A percentile compares a stretch with the other conserved stretches of the same genome.
Conservation (phyloP, 2,329 filamentous ascomycete species). For the Venturia pyrina region DNA sequence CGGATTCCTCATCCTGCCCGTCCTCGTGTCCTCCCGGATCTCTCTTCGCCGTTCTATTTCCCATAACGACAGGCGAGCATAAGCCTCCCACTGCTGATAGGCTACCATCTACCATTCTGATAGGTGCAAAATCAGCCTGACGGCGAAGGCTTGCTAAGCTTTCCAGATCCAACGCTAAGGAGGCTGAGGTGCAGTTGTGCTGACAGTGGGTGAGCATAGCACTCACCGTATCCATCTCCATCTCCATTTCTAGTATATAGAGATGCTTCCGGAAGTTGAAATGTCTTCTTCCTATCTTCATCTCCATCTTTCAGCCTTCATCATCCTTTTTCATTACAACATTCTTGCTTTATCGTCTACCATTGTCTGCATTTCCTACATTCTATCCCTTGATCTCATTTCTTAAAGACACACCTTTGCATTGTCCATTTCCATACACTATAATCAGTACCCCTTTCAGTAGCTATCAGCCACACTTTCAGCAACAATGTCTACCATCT, state of each 20-base stretch:
- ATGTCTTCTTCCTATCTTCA: background rate
- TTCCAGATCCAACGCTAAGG: background rate
- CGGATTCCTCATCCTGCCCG: constrained; percentile 1
- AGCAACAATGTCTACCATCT: constrained; percentile 6
- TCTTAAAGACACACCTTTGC: background rate
- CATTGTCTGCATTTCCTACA: background rate
- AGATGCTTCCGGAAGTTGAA: background rate
- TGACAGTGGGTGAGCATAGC: background rate
- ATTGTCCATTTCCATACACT: background rate
- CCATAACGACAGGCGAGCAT: background rate
- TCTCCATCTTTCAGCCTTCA: background rate
- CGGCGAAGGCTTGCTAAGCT: background rate
- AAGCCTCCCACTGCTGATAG: background rate
- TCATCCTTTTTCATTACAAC: background rate
- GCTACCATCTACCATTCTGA: background rate
- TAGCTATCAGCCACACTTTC: background rate
- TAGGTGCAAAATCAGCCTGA: background rate
- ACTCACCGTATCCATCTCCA: background rate
- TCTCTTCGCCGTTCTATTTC: background rate
- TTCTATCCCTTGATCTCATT: background rate
- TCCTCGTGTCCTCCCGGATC: background rate
- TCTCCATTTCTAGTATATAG: background rate
- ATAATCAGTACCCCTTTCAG: background rate
- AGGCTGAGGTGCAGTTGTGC: constrained; percentile 2
- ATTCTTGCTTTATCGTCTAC: background rate